Evolutionary conservation across 257 asterid species (phyloP).

Genomic region (Nyctanthes arbortristis): DNA sequence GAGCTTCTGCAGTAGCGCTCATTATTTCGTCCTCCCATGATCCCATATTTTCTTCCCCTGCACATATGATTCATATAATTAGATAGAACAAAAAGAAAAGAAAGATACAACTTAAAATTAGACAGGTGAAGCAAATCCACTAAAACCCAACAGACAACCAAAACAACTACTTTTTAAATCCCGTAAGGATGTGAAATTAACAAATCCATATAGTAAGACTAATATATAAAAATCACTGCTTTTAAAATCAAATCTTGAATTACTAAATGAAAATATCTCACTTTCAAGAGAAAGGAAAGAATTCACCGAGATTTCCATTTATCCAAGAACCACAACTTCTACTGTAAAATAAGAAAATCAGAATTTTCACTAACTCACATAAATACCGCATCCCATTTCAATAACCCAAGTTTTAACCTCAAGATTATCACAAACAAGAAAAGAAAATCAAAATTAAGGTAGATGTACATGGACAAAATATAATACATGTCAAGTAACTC

Average conservation of each 20-base stretch:
- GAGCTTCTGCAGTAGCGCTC: slow-evolving; percentile 64
- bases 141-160: not conserved
- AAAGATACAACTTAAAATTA: not conserved
- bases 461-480: slow-evolving; percentile 8
- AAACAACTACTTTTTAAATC: not conserved
- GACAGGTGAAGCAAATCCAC: no score
- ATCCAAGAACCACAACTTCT: not conserved
- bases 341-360: not conserved
- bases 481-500: not conserved
- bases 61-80: slow-evolving; percentile 18
- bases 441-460: not conserved
- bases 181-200: not conserved
- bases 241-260: not conserved
- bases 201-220: slow-evolving; percentile 21
- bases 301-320: not conserved
- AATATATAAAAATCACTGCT: not conserved
- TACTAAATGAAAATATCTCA: not conserved
- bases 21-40: slow-evolving; percentile 69
- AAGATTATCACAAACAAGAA: not conserved
- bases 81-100: not conserved
- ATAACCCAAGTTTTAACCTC: slow-evolving; percentile 13
- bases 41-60: slow-evolving; percentile 66
- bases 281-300: not conserved
- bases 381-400: slow-evolving; percentile 5
- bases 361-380: not conserved